Evolutionary conservation across 2,329 filamentous ascomycete species (phyloP).

Genomic region (Talaromyces sp.): DNA sequence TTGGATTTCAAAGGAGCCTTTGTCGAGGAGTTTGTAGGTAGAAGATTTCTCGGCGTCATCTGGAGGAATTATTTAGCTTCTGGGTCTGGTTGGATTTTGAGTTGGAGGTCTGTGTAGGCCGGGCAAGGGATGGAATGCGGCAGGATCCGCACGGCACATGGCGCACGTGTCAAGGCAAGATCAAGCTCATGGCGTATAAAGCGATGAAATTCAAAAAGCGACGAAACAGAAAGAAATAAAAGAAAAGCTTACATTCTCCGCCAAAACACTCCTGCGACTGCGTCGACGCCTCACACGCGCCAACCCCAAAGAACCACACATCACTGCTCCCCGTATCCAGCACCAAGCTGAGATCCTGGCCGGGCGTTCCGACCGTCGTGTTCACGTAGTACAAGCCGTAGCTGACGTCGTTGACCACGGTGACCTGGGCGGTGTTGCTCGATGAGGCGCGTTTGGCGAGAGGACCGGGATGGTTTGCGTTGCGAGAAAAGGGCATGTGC

Average conservation of each 20-base stretch:
- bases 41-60: slow-evolving; percentile 20
- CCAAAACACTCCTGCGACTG: slow-evolving; percentile 8
- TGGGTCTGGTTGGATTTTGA: not conserved
- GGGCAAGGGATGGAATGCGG: slow-evolving; percentile 3
- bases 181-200: not conserved
- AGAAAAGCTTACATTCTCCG: slow-evolving; percentile 7
- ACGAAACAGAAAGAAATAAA: not conserved
- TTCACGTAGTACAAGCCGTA: slow-evolving; percentile 56
- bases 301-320: slow-evolving; percentile 45
- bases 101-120: not conserved
- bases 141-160: slow-evolving; percentile 7
- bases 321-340: slow-evolving; percentile 66
- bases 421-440: not conserved
- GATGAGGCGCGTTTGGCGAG: slow-evolving; percentile 4
- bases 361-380: slow-evolving; percentile 56
- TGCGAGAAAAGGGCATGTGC: slow-evolving; percentile 7
- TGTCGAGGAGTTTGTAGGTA: slow-evolving; percentile 12
- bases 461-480: not conserved
- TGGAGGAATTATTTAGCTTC: not conserved
- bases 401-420: slow-evolving; percentile 3
- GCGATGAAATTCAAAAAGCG: not conserved
- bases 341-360: slow-evolving; percentile 53
- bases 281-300: slow-evolving; percentile 5
- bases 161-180: slow-evolving; percentile 10
- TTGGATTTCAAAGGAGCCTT: slow-evolving; percentile 27